Conservation (phyloP, 257 asterid species). For the Agastache rugosa region DNA sequence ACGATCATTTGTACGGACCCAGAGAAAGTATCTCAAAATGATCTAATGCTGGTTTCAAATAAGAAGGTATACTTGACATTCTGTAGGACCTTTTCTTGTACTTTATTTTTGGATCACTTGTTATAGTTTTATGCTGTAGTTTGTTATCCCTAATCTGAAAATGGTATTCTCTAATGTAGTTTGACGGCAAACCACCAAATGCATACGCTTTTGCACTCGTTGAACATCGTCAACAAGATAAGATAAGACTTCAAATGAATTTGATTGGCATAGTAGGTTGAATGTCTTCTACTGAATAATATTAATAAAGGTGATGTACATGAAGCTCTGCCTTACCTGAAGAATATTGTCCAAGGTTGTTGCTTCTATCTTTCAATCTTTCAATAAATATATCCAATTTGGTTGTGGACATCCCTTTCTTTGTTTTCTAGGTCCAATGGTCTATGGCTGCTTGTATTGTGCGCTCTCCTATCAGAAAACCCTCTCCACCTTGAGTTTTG, state of each 20-base stretch:
- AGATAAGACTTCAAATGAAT: constrained; percentile 70
- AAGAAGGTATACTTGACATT: constrained; percentile 53
- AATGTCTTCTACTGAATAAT: too few species aligned
- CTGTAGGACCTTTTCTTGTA: neutral
- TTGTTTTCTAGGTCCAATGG: constrained; percentile 87
- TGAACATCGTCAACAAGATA: constrained; percentile 83
- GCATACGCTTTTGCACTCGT: constrained; percentile 92
- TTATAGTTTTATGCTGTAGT: neutral
- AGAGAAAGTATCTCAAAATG: constrained; percentile 65
- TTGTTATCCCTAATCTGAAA: constrained; percentile 26
- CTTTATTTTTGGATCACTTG: constrained; percentile 3
- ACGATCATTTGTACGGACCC: constrained; percentile 48
- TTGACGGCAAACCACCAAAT: constrained; percentile 70
- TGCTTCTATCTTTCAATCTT: too few species aligned
- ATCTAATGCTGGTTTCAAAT: constrained; percentile 71
- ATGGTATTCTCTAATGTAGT: constrained; percentile 44
- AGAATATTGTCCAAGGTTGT: too few species aligned
- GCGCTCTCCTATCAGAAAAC: constrained; percentile 79
- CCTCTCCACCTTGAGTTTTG: constrained; percentile 80
- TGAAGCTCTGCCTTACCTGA: too few species aligned
- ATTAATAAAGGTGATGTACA: too few species aligned
- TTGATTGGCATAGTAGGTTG: too few species aligned
- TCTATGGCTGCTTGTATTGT: constrained; percentile 91
- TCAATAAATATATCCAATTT: too few species aligned
- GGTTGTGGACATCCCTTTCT: neutral